A percentile compares a stretch with the other conserved stretches of the same genome.
These are phyloP conservation scores for Stephania yunnanensis DNA, from an alignment of 164 flowering plant species.

Conservation along the genomic window DNA sequence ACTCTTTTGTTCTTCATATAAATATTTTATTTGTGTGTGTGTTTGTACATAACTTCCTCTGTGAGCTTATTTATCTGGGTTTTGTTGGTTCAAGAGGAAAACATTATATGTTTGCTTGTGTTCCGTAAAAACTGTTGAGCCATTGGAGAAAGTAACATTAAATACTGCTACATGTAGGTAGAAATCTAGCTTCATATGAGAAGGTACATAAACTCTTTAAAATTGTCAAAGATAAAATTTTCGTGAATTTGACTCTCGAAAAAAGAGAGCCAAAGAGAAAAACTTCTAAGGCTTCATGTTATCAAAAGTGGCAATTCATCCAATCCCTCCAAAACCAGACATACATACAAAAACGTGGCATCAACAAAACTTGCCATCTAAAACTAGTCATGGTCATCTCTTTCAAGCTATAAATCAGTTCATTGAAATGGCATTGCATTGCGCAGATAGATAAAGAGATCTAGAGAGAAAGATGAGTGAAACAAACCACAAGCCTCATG, in stretches of 20 bases:
- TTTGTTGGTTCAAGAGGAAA: slow-evolving; percentile 1
- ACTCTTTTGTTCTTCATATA: background rate
- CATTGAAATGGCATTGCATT: background rate
- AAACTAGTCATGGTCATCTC: background rate
- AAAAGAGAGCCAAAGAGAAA: background rate
- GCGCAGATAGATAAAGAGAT: background rate
- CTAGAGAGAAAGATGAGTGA: background rate
- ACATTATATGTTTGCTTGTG: background rate
- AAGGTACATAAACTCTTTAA: background rate
- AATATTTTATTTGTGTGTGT: background rate
- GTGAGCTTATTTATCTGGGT: background rate
- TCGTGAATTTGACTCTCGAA: background rate
- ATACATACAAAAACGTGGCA: background rate
- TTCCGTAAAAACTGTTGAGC: background rate
- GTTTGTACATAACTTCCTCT: background rate
- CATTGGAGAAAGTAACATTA: background rate
- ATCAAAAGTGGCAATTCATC: background rate
- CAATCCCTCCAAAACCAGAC: background rate
- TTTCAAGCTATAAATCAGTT: background rate
- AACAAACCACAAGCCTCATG: slow-evolving; percentile 23
- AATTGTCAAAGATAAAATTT: too few relatives aligned
- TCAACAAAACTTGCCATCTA: background rate
- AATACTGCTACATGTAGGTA: background rate
- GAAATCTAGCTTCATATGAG: background rate
- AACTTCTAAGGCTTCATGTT: background rate